phyloP scores from a whole-genome alignment of 1,139 yeast genomes.

The Blastobotrys ciferrii region DNA sequence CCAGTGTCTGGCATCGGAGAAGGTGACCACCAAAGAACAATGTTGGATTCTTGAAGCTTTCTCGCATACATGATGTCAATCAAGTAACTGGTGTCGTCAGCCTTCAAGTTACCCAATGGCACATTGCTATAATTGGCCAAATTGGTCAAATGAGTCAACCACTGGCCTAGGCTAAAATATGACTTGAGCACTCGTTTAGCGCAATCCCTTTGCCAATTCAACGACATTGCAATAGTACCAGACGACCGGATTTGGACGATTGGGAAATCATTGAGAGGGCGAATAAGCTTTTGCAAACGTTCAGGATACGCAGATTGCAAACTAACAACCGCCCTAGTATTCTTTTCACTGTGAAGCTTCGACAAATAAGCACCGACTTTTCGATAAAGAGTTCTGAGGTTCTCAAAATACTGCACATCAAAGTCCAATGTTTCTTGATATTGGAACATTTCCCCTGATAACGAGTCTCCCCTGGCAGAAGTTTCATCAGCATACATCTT shows the following conservation, averaged over 20 bases:
- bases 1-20: slow-evolving; percentile 83
- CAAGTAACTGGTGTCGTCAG: slow-evolving; percentile 72
- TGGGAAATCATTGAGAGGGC: slow-evolving; percentile 55
- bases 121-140: slow-evolving; percentile 72
- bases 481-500: slow-evolving; percentile 48
- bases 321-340: slow-evolving; percentile 63
- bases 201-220: slow-evolving; percentile 84
- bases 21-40: slow-evolving; percentile 93
- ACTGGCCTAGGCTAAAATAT: slow-evolving; percentile 68
- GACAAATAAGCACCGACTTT: slow-evolving; percentile 44
- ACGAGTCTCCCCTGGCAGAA: slow-evolving; percentile 6
- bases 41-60: slow-evolving; percentile 58
- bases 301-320: slow-evolving; percentile 68
- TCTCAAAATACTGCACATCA: slow-evolving; percentile 19
- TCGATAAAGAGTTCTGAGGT: slow-evolving; percentile 28
- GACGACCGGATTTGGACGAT: slow-evolving; percentile 51
- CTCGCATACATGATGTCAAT: slow-evolving; percentile 89
- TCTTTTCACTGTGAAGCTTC: slow-evolving; percentile 64
- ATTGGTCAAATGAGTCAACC: slow-evolving; percentile 66
- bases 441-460: slow-evolving; percentile 28
- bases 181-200: slow-evolving; percentile 67
- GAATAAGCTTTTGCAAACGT: slow-evolving; percentile 31
- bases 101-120: slow-evolving; percentile 80
- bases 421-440: slow-evolving; percentile 29
- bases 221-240: slow-evolving; percentile 56